Evolutionary conservation across 805 yeast genomes (phyloP), one percentile per base, ranked within the genome.

Genomic region (Jamesozyma jinghongensis): DNA sequence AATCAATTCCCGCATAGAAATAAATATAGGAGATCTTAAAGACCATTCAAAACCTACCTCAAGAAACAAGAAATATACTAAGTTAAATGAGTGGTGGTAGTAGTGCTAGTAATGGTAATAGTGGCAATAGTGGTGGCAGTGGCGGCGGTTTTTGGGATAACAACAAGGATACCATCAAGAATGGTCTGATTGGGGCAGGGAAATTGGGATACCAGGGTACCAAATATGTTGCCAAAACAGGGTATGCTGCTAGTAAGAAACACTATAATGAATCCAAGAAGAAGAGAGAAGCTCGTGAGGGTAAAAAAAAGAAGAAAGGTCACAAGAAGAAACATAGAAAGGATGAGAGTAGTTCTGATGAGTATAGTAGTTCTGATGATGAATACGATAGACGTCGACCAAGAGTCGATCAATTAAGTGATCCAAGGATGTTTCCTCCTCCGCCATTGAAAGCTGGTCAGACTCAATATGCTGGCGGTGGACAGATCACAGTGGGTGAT

Each of bases 371-470:
- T 28, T 33, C 42, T 1, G 46, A 41, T 27, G 36, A 42, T 5
- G 40, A 40, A 2, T 40, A 31, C 5, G 29, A 25, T 10, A 31
- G 26, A 10, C 26, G 37, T 13, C 32, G 49, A 3, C 26, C 40
- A 4, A 18, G 37, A 3, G 14, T 40, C 29, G 39, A 41, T 14
- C 38, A 47, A n/a, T 32, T 51, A 17, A 32, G 37, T 22, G 48
- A 51, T 39, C 54, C 54, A 8, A 29, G 19, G 2, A 30, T 30
- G 4, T 57, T 66, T 25, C 67, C 69, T 5, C 64, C 70, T 1
- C 70, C 70, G 8, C 70, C 70, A 5, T 40, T 64, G 40, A 59
- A 53, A 36, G 59, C 68, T 3, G 69, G 68, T 13, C 69, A 65
- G 42, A 44, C 36, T 28, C 65, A 62, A 41, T 61, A 61, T 40